Conservation (phyloP, 192 early-diverging fungal genomes). For the Entomortierella lignicola region DNA sequence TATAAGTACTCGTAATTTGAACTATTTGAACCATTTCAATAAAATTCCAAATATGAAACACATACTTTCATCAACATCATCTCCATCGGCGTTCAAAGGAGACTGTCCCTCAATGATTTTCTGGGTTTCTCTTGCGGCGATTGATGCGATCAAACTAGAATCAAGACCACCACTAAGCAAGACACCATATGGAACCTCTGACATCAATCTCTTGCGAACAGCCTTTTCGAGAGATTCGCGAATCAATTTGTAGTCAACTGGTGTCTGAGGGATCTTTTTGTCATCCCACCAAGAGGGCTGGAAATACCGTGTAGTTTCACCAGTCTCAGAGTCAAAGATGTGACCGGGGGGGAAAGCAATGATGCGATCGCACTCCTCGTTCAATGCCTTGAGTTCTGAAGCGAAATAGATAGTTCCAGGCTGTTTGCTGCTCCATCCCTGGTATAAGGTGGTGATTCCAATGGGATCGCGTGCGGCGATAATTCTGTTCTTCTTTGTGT, state of each 20-base stretch:
- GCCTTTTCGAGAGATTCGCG: conserved; percentile 85
- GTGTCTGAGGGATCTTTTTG: conserved; percentile 61
- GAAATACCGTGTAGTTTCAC: conserved; percentile 88
- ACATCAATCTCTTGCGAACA: conserved; percentile 97
- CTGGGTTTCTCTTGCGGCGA: conserved; percentile 86
- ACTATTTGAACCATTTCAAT: no score
- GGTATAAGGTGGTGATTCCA: conserved; percentile 98
- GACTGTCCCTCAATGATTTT: conserved; percentile 68
- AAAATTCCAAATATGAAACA: no score
- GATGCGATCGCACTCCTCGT: conserved; percentile 98
- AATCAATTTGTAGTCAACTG: conserved; percentile 76
- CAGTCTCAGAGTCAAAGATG: conserved; percentile 85
- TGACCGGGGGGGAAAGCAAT: conserved; percentile 98
- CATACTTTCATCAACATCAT: conserved; percentile 69
- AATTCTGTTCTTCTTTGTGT: conserved; percentile 80
- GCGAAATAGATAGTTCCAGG: conserved; percentile 93
- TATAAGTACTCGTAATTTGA: no score
- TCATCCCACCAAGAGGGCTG: conserved; percentile 91
- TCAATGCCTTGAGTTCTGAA: conserved; percentile 95
- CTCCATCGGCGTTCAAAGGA: conserved; percentile 68
- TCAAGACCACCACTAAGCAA: conserved; percentile 95
- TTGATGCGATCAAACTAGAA: conserved; percentile 94
- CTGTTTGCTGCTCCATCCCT: conserved; percentile 84
- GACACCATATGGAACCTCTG: conserved; percentile 98
- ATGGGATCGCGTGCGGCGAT: conserved; percentile 97